Percentiles rank a stretch among this genome's conserved stretches.
These are phyloP conservation scores for Tilletia indica DNA, from an alignment of 1,284 basidiomycete genomes.

Conservation along the genomic window DNA sequence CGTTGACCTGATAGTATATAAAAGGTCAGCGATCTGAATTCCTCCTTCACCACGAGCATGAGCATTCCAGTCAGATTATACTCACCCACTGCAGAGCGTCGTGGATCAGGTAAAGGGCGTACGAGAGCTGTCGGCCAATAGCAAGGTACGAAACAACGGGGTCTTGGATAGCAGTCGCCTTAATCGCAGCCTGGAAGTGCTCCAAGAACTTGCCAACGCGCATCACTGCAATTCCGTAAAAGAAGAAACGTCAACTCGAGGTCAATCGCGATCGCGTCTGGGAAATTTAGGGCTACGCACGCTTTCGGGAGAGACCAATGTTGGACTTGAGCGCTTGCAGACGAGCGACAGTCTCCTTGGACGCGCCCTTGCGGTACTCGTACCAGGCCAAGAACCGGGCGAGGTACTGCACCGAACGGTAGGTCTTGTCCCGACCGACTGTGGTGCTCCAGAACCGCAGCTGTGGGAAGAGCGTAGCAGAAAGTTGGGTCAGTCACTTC, in stretches of 20 bases:
- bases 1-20: constrained; percentile 60
- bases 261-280: neutral
- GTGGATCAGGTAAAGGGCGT: constrained; percentile 77
- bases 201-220: constrained; percentile 90
- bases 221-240: constrained; percentile 66
- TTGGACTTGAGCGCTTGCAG: constrained; percentile 58
- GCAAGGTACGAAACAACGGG: constrained; percentile 75
- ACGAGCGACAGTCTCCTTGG: constrained; percentile 57
- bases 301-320: constrained; percentile 58
- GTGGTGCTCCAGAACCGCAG: constrained; percentile 56
- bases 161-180: constrained; percentile 66
- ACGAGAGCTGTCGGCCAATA: constrained; percentile 80
- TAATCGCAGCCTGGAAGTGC: constrained; percentile 86
- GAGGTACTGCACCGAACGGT: constrained; percentile 88
- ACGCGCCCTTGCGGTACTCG: constrained; percentile 56
- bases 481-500: no score
- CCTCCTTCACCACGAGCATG: neutral
- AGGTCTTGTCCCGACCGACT: constrained; percentile 65
- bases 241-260: neutral
- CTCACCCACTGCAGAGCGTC: constrained; percentile 49
- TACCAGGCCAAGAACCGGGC: constrained; percentile 86
- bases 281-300: constrained; percentile 36
- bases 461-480: constrained; percentile 20
- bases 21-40: constrained; percentile 61
- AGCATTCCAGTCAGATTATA: neutral